Evolutionary conservation across 352 stramenopile genomes (phyloP), one percentile per base, ranked within the genome.

Genomic region (Peronospora destructor): DNA sequence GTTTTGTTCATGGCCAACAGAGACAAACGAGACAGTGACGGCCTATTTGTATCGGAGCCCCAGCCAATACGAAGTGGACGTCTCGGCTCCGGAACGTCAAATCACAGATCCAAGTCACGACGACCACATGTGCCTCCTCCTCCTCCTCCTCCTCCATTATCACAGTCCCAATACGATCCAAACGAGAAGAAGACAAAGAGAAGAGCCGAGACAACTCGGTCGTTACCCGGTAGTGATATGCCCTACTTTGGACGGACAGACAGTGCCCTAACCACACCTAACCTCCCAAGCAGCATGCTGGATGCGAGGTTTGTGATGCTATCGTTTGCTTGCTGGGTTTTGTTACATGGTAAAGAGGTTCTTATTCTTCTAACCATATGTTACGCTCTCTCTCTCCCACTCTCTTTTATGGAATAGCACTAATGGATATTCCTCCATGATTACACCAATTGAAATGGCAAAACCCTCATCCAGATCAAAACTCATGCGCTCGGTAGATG

Each of bases 391-490:
- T 29, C 7, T 45, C 23, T 6, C 16, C 34, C n/a, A 34, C n/a
- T 33, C 23, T 45, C 23, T 6, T 28, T 17, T 49, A 26, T n/a
- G 42, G 17, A 25, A 34, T 39, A 41, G 45, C 13, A 73, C 56
- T 59, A 68, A 54, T 60, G 63, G 59, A 35, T 84, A 84, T 49
- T 69, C 66, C 29, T 56, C 61, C 21, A 80, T 82, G 66, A 66
- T 67, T 35, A 84, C 73, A 30, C 73, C 71, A 14, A 68, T 78
- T 34, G 71, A 84, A 50, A 43, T 64, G 19, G 73, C 62, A 38
- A 78, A 76, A 30, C 62, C 54, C 4, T 16, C 23, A 3, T 39
- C 50, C 26, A 50, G 42, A 41, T 53, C 62, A 34, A 71, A 67
- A 52, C 41, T 42, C 25, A 70, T 84, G 32, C 68, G 62, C 45